A percentile compares a stretch with the other conserved stretches of the same genome.
These are phyloP conservation scores for Corynespora cassiicola DNA, from an alignment of 2,329 filamentous ascomycete genomes.

Conservation along the genomic window DNA sequence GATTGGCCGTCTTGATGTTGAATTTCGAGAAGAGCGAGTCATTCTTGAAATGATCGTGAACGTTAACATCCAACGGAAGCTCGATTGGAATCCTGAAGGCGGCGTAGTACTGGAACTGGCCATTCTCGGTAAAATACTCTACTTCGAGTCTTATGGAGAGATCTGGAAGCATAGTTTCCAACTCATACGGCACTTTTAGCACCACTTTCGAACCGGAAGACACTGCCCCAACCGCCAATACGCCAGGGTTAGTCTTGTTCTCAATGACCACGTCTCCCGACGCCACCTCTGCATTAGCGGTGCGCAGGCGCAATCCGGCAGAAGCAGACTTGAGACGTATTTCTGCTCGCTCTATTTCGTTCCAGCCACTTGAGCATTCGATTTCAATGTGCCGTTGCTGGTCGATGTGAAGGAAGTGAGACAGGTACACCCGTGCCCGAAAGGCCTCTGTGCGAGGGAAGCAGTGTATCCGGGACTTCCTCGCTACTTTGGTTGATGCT, in stretches of 20 bases:
- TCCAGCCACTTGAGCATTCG: slow-evolving; percentile 75
- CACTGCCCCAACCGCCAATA: slow-evolving; percentile 55
- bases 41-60: slow-evolving; percentile 94
- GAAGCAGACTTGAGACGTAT: slow-evolving; percentile 65
- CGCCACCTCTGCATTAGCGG: slow-evolving; percentile 55
- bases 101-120: slow-evolving; percentile 69
- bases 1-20: slow-evolving; percentile 81
- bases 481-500: slow-evolving; percentile 39
- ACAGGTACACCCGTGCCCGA: slow-evolving; percentile 69
- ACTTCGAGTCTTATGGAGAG: slow-evolving; percentile 80
- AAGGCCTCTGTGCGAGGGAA: slow-evolving; percentile 75
- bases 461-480: slow-evolving; percentile 68
- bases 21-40: slow-evolving; percentile 84
- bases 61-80: slow-evolving; percentile 89
- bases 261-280: slow-evolving; percentile 50
- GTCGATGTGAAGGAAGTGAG: slow-evolving; percentile 79
- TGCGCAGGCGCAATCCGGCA: slow-evolving; percentile 64
- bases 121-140: slow-evolving; percentile 71
- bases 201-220: slow-evolving; percentile 55
- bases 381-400: slow-evolving; percentile 80
- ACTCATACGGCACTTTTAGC: slow-evolving; percentile 79
- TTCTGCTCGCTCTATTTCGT: slow-evolving; percentile 61
- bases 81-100: slow-evolving; percentile 72
- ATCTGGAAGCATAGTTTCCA: slow-evolving; percentile 76
- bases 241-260: slow-evolving; percentile 53